These are phyloP conservation scores for Colletotrichum liaoningense DNA, from an alignment of 2,329 filamentous ascomycete species.

Conservation along the genomic window DNA sequence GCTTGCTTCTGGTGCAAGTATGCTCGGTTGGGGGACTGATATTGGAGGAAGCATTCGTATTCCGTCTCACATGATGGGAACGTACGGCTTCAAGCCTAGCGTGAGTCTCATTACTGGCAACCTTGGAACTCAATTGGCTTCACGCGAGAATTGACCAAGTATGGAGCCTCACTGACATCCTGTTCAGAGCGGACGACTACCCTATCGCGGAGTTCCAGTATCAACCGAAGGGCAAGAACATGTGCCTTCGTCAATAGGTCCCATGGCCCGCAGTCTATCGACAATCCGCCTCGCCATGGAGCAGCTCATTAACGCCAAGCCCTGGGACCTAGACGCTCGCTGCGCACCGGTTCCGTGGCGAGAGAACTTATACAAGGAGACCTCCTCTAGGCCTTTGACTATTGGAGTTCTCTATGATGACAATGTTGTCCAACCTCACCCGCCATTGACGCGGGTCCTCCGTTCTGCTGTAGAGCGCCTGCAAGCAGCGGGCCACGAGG, in stretches of 20 bases:
- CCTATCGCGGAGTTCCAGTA: constrained; percentile 68
- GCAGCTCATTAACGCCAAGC: constrained; percentile 56
- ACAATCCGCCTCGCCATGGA: constrained; percentile 62
- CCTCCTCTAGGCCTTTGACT: constrained; percentile 55
- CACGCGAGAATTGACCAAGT: accelerated
- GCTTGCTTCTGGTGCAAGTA: constrained; percentile 52
- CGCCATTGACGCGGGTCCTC: constrained; percentile 61
- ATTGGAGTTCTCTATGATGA: constrained; percentile 64
- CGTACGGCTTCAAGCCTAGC: constrained; percentile 43
- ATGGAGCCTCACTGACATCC: not conserved
- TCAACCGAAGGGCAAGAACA: constrained; percentile 74
- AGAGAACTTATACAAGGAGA: constrained; percentile 52
- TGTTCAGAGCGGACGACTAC: constrained; percentile 63
- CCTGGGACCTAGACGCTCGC: constrained; percentile 66
- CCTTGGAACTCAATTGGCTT: constrained; percentile 14
- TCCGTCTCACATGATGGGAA: constrained; percentile 49
- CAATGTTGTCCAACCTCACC: constrained; percentile 65
- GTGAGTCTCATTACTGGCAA: constrained; percentile 20
- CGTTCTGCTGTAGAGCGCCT: constrained; percentile 51
- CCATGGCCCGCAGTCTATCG: constrained; percentile 57
- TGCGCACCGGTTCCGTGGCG: constrained; percentile 67
- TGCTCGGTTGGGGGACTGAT: constrained; percentile 55
- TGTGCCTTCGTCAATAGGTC: constrained; percentile 71
- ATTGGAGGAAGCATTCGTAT: constrained; percentile 55
- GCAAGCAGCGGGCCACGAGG: constrained; percentile 60